phyloP scores from a whole-genome alignment of 495 filamentous ascomycete species.

The Podospora didyma region DNA sequence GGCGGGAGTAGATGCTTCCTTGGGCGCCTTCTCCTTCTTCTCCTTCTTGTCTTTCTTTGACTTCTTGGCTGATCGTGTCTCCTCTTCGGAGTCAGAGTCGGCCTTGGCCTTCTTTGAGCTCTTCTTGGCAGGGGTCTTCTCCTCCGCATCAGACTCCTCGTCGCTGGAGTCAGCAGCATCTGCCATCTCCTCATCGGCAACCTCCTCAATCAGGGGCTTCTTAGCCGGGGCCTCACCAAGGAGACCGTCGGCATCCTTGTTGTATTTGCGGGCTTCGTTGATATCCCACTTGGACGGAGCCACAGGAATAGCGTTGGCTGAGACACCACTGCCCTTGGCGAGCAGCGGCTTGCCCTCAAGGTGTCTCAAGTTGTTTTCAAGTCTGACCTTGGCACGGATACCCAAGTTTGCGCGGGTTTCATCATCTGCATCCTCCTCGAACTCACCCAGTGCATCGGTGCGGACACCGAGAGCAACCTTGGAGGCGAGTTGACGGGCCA shows the following conservation, averaged over 20 bases:
- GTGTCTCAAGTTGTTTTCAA: conserved; percentile 79
- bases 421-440: conserved; percentile 69
- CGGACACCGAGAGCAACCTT: conserved; percentile 91
- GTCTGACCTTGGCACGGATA: conserved; percentile 64
- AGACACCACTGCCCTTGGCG: conserved; percentile 68
- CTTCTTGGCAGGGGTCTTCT: conserved; percentile 25
- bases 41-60: conserved; percentile 35
- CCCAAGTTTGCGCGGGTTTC: conserved; percentile 80
- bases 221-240: conserved; percentile 62
- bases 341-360: conserved; percentile 90
- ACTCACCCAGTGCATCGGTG: conserved; percentile 84
- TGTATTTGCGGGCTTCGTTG: conserved; percentile 95
- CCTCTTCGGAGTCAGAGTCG: conserved; percentile 31
- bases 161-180: conserved; percentile 37
- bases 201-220: conserved; percentile 51
- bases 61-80: conserved; percentile 28
- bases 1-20: not conserved
- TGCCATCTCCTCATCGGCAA: conserved; percentile 49
- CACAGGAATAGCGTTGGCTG: conserved; percentile 60
- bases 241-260: conserved; percentile 86
- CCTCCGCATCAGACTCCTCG: conserved; percentile 3
- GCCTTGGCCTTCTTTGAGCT: conserved; percentile 12
- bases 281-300: conserved; percentile 73
- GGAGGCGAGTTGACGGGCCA: conserved; percentile 89
- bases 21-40: conserved; percentile 32